Evolutionary conservation across 2,329 filamentous ascomycete genomes (phyloP).

Genomic region (Cryphonectria carpinicola): DNA sequence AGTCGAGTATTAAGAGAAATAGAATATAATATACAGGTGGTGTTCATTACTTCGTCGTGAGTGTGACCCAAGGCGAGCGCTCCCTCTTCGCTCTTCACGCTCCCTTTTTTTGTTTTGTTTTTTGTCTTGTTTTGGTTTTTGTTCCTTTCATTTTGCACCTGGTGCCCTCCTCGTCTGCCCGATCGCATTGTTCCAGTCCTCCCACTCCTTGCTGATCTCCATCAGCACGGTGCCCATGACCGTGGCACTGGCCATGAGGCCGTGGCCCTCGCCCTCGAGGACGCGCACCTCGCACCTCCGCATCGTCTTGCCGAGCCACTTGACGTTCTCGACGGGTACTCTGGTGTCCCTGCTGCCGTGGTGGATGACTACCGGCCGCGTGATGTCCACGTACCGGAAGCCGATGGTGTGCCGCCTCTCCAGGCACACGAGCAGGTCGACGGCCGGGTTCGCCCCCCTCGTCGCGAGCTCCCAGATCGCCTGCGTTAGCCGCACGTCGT

Average conservation of each 20-base stretch:
- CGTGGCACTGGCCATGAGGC: conserved; percentile 88
- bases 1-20: not conserved
- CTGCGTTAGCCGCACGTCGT: conserved; percentile 85
- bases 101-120: not conserved
- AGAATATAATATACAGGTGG: not conserved
- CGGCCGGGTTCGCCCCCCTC: conserved; percentile 87
- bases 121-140: too few relatives aligned
- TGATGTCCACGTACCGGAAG: conserved; percentile 96
- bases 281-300: conserved; percentile 88
- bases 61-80: not conserved
- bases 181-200: conserved; percentile 75
- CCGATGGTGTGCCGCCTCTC: conserved; percentile 91
- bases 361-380: conserved; percentile 86
- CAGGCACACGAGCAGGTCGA: conserved; percentile 89
- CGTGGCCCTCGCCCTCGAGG: conserved; percentile 89
- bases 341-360: conserved; percentile 89
- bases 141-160: conserved; percentile 8
- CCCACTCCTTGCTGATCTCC: conserved; percentile 94
- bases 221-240: conserved; percentile 96
- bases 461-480: conserved; percentile 95
- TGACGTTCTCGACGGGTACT: conserved; percentile 92
- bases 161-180: conserved; percentile 21
- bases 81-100: not conserved
- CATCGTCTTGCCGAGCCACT: conserved; percentile 95
- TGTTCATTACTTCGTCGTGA: not conserved